Evolutionary conservation across 108 stramenopile species (phyloP).

Genomic region (Skeletonema grethae): DNA sequence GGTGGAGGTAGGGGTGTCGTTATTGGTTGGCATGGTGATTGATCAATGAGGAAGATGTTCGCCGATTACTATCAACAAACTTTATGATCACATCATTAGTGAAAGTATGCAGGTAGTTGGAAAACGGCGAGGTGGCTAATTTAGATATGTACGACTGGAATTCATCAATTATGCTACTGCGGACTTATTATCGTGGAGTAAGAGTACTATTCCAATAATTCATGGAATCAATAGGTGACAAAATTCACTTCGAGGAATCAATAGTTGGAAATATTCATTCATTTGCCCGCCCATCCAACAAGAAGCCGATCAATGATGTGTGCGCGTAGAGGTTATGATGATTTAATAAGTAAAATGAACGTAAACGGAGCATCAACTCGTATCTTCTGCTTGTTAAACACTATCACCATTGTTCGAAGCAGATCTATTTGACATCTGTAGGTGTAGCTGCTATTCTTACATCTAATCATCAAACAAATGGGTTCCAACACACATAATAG

Average conservation of each 20-base stretch:
- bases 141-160: background rate
- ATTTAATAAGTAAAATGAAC: too few species aligned
- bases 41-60: background rate
- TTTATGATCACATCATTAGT: background rate
- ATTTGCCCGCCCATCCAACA: background rate
- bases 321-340: background rate
- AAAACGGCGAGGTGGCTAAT: background rate
- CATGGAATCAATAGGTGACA: background rate
- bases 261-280: background rate
- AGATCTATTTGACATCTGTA: too few species aligned
- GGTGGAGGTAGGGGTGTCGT: background rate
- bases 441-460: too few species aligned
- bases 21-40: conserved; percentile 1
- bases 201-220: background rate
- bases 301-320: background rate
- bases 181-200: background rate
- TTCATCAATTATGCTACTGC: background rate
- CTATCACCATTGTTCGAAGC: too few species aligned
- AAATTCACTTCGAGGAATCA: background rate
- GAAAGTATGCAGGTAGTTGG: too few species aligned
- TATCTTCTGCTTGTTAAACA: too few species aligned
- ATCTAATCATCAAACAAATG: too few species aligned
- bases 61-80: background rate
- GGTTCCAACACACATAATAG: too few species aligned
- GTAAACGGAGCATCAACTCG: too few species aligned